Base-by-base conservation (phyloP, 495 filamentous ascomycete species). In the Cudoniella acicularis region DNA sequence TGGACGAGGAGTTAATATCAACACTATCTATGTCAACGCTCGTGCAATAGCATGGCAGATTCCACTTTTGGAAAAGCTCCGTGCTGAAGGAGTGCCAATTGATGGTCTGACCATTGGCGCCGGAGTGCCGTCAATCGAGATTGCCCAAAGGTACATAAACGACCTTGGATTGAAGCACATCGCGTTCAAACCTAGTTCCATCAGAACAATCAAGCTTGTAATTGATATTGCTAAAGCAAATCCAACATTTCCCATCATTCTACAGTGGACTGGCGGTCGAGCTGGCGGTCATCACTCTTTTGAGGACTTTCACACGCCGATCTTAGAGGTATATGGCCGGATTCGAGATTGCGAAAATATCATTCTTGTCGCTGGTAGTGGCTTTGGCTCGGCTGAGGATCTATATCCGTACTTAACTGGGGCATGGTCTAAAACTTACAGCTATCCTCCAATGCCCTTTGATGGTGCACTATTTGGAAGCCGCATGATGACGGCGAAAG, bases 41-140 rank as follows among this genome's bases (percentile, higher is more conserved):
- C 82, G 86, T 45, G 91, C 91, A 25, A 96, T 98, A 91, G 86
- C 75, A n/a, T 97, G 94, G 94, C 93, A 98, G 69, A 94, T 96
- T 47, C 91, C 93, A 49, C 75, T 97, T 24, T 83, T 97, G 60
- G 86, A 82, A 36, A 83, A 87, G 53, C 78, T 98, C 43, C 82
- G 91, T 43, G 79, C 87, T 13, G 87, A 94, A 55, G 93, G 93
- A 60, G 83, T 94, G 17, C 92, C 93, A 3, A 89, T 98, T 56
- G 91, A 97, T 62, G 93, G 94, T 64, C 79, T 98, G 30, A 93
- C 92, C 6, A 95, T 96, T 58, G 92, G 92, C 59, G 92, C 92
- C 17, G 92, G 92, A 65, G 91, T 96, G 1, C 92, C 92, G 0
- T 94, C 90, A 1, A 88, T 94, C 57, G 91, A 96, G 64, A 87